These are phyloP conservation scores for Lentinula sp. DNA, from an alignment of 768 basidiomycete genomes.

Conservation along the genomic window DNA sequence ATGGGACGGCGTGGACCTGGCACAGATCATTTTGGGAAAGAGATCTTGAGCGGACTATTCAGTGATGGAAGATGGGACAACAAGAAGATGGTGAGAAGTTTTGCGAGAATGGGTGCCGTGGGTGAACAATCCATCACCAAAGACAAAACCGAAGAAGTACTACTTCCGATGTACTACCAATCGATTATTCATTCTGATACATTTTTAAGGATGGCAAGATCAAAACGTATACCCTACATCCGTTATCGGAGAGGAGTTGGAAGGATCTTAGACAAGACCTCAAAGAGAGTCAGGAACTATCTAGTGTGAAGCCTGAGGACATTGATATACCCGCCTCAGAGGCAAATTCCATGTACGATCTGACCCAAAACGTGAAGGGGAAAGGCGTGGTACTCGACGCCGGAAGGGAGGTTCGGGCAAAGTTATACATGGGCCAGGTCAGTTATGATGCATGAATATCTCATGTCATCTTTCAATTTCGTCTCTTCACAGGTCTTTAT, in stretches of 20 bases:
- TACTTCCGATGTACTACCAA: not conserved
- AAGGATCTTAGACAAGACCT: conserved; percentile 30
- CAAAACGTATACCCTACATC: conserved; percentile 37
- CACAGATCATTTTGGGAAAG: conserved; percentile 28
- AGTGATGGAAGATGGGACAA: conserved; percentile 58
- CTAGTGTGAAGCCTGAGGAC: conserved; percentile 9
- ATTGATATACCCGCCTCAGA: conserved; percentile 30
- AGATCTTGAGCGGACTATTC: conserved; percentile 38
- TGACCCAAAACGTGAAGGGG: conserved; percentile 21
- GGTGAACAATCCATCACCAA: conserved; percentile 24
- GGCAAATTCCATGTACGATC: conserved; percentile 37
- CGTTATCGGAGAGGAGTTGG: conserved; percentile 40
- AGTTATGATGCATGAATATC: conserved; percentile 3
- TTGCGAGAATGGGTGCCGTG: conserved; percentile 53
- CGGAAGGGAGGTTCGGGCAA: conserved; percentile 60
- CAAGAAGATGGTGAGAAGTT: conserved; percentile 72
- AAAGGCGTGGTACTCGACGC: conserved; percentile 59
- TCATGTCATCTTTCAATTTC: not conserved
- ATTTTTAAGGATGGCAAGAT: conserved; percentile 31
- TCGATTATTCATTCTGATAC: not conserved
- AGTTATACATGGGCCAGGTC: conserved; percentile 70
- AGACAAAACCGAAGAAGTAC: conserved; percentile 28
- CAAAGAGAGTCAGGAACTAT: conserved; percentile 11
- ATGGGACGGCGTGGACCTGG: conserved; percentile 29
- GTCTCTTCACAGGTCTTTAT: conserved; percentile 51